Evolutionary conservation across 176 grass and related monocot species (phyloP), one percentile per base, ranked within the genome.

Genomic region (Hyparrhenia diplandra): DNA sequence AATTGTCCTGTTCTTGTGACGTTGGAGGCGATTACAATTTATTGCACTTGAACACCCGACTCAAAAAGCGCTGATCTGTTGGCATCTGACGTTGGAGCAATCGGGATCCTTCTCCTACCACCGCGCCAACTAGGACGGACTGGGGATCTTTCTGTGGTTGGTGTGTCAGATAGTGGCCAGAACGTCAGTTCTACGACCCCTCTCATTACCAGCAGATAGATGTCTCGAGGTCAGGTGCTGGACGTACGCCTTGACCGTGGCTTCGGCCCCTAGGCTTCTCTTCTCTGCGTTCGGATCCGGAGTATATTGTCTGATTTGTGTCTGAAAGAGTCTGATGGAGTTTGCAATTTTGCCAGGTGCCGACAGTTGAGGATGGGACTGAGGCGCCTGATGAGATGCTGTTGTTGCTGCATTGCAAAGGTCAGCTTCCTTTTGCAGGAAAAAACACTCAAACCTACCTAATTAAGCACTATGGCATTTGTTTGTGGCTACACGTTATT

Each of bases 401-500:
- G 82, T 13, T 46, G 80, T 58, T 47, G 80, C 67, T 88, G 87
- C 73, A 46, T 28, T 58, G 32, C 52, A 60, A 89, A 81, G 82
- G 87, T 89, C 63, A 71, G 80, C 28, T 39, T 83, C 63, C 66
- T 20, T 37, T 7, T 64, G 4, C 4, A 58, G 28, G 17, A 29
- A 59, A 42, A 23, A 17, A 68, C 20, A 16, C 55, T 11, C 29
- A 7, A 25, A 23, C 11, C 23, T 21, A 39, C 24, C 18, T 14
- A 59, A 60, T 8, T 3, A 5, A n/a, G 11, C 4, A 61, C 0
- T 6, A 17, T 49, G 45, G 1, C 14, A 49, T 49, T 49, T 6
- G 45, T 49, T 49, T 2, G 16, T 49, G 14, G 45, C 12, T 18
- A 10, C 8, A 10, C 2, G 29, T 28, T 3, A 21, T 75, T 35